These are phyloP conservation scores for Lyophyllum atratum DNA, from an alignment of 768 basidiomycete species.

Conservation along the genomic window DNA sequence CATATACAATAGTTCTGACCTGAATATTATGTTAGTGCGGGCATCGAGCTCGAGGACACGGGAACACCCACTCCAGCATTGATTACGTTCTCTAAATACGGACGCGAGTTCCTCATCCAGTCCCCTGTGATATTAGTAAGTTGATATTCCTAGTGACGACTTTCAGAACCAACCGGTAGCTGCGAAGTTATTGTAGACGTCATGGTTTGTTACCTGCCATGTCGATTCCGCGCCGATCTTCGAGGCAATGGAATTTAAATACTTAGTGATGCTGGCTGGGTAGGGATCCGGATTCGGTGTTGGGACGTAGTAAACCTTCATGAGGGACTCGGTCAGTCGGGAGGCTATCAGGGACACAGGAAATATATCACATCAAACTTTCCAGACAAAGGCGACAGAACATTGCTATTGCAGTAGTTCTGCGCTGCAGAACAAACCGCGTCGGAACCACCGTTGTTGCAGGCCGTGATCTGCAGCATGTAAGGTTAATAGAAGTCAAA, in stretches of 20 bases:
- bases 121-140: constrained; percentile 36
- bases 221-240: constrained; percentile 46
- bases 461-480: constrained; percentile 45
- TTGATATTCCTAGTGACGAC: too few relatives aligned
- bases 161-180: constrained; percentile 36
- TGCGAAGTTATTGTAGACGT: constrained; percentile 52
- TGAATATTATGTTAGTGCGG: constrained; percentile 8
- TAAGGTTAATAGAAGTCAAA: background rate
- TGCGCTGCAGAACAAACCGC: constrained; percentile 59
- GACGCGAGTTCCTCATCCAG: constrained; percentile 57
- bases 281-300: constrained; percentile 49
- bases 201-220: constrained; percentile 41
- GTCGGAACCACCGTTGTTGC: constrained; percentile 49
- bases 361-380: constrained; percentile 48
- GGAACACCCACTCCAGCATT: constrained; percentile 48
- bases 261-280: constrained; percentile 42
- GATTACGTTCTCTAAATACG: constrained; percentile 56
- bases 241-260: constrained; percentile 29
- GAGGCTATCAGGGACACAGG: background rate
- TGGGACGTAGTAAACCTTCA: constrained; percentile 51
- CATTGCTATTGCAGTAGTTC: constrained; percentile 56
- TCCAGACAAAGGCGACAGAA: constrained; percentile 55
- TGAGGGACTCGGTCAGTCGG: background rate
- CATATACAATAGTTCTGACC: constrained; percentile 52
- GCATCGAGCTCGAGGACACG: background rate